These are phyloP conservation scores for Elsinoe fawcettii DNA, from an alignment of 2,329 filamentous ascomycete species.

Conservation along the genomic window DNA sequence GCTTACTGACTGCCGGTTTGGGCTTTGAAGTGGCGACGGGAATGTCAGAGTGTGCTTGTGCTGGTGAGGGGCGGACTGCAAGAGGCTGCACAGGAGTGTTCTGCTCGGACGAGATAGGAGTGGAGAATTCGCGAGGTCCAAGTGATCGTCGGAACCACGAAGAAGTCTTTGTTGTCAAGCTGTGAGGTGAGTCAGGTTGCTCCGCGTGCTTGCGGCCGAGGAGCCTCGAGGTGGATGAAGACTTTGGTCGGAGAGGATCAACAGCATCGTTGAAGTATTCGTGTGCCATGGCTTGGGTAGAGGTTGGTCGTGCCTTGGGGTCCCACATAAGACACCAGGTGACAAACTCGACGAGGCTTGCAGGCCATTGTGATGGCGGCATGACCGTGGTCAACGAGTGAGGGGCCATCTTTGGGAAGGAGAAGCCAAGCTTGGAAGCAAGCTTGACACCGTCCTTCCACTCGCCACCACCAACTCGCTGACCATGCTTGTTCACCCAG, in stretches of 20 bases:
- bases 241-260: conserved; percentile 87
- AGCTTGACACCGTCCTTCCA: conserved; percentile 92
- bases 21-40: conserved; percentile 42
- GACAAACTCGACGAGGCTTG: conserved; percentile 81
- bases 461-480: conserved; percentile 84
- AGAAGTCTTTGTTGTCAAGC: conserved; percentile 68
- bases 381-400: conserved; percentile 94
- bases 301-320: conserved; percentile 83
- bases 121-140: conserved; percentile 64
- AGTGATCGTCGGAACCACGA: conserved; percentile 94
- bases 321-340: conserved; percentile 99
- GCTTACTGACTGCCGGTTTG: conserved; percentile 60
- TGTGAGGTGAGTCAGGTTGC: conserved; percentile 51
- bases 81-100: conserved; percentile 34
- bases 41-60: conserved; percentile 36
- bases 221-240: conserved; percentile 75
- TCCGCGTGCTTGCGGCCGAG: conserved; percentile 88
- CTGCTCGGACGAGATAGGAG: conserved; percentile 32
- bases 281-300: conserved; percentile 85
- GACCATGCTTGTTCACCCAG: conserved; percentile 90
- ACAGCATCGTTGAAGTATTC: conserved; percentile 91
- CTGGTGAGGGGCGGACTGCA: conserved; percentile 13
- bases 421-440: conserved; percentile 94
- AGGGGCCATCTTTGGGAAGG: conserved; percentile 97
- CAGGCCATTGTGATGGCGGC: conserved; percentile 82